Evolutionary conservation across 345 rosid species (phyloP), one percentile per base, ranked within the genome.

Genomic region (Syzygium oleosum): DNA sequence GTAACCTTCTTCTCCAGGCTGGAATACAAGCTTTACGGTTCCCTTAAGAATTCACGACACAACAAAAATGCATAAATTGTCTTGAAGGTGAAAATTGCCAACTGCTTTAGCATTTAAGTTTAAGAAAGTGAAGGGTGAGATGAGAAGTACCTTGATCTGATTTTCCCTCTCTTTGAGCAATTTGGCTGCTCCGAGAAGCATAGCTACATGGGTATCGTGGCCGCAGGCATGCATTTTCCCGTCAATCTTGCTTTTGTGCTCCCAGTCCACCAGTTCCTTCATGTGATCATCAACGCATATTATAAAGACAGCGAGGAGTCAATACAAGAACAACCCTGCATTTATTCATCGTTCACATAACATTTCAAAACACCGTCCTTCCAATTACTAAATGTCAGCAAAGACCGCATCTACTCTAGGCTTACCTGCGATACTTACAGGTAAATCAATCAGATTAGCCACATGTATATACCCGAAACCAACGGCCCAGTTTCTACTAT

Each of bases 201-300:
- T 94, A 68, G 98, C 93, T 12, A 94, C 96, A 85, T 96, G 97
- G 90, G 95, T 87, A 91, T 95, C 97, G 85, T 95, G 96, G 80
- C 95, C 97, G 89, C 97, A 94, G 29, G 97, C 97, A 86, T 96
- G 98, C 97, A 95, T 94, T 91, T 92, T 94, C 14, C 97, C 95
- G 78, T 93, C 88, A 2, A 92, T 89, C 92, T 92, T 93, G 91
- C 97, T 95, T 92, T 93, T 95, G 88, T 90, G 90, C 88, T 93
- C 95, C 97, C 95, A 96, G 49, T 96, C 98, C 53, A 95, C 96
- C 22, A 91, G 61, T 93, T 96, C 98, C 98, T 96, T 84, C 27
- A 84, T 3, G 84, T 25, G 85, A 46, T 52, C 85, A 84, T 12
- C 17, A 25, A 84, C 23, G 38, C 85, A 51, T 7, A 52, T 27